Base-by-base conservation (phyloP, 768 basidiomycete species). In the Lentinus brumalis region DNA sequence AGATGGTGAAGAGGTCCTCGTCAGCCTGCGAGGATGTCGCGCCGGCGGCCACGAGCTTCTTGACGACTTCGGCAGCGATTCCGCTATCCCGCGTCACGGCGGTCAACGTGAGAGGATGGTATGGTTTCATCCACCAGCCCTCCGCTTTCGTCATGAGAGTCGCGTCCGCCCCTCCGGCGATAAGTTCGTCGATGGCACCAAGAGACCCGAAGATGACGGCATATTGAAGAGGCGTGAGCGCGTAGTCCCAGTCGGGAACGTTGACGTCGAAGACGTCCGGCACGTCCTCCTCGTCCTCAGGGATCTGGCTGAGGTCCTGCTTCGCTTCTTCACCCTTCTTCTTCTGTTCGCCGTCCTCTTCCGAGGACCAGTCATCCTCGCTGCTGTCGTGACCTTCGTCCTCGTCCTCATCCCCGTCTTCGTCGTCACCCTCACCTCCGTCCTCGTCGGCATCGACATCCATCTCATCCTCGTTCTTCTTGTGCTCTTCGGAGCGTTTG, bases 241-340 rank as follows among this genome's bases (percentile, higher is more conserved):
- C 76, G 57, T 81, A 78, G 67, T 87, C 86, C 86, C 86, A 88
- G 67, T 87, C 86, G 0, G 76, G 56, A 1, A 75, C 73, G 47
- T 85, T 76, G 61, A 86, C 66, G 46, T 84, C 81, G n/a, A 87
- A 74, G 35, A 87, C 73, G 58, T 87, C 86, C 0, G 83, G 83
- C 39, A 74, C 73, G 46, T 83, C 79, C 4, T 74, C 71, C 5
- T 79, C 72, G 64, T 84, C 83, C 44, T 84, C 84, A 0, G 79
- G 80, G 5, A 81, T 71, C 47, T 80, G 78, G 11, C 71, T 71
- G 53, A 67, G 72, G 31, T 73, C 71, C 5, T 69, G 69, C 7
- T 66, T 65, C 47, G 72, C 66, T 3, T 69, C 66, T 8, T 31
- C 56, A 5, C 29, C 66, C 72, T 15, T 71, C 21, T 67, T 69